Evolutionary conservation across 495 filamentous ascomycete species (phyloP).

Genomic region (Neurospora terricola): DNA sequence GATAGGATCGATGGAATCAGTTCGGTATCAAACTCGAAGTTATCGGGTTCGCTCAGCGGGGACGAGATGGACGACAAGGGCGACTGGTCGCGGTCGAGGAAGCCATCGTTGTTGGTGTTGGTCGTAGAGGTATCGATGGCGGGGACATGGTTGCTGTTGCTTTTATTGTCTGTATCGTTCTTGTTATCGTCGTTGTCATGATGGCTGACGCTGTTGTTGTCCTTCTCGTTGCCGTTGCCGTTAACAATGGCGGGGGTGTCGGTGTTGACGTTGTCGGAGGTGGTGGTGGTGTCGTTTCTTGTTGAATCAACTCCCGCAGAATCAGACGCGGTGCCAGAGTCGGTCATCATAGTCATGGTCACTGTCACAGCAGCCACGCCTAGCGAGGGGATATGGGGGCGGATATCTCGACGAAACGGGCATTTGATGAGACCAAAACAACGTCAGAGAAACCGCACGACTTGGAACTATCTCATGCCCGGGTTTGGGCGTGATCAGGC

Average conservation of each 20-base stretch:
- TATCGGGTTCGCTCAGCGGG: background rate
- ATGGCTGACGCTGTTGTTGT: background rate
- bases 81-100: background rate
- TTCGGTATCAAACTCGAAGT: background rate
- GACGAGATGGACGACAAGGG: background rate
- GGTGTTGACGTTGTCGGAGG: background rate
- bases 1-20: background rate
- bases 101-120: background rate
- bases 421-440: constrained; percentile 49
- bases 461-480: constrained; percentile 38
- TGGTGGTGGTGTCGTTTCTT: constrained; percentile 10
- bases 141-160: background rate
- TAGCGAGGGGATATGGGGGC: constrained; percentile 27
- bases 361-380: background rate
- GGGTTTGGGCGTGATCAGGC: constrained; percentile 55
- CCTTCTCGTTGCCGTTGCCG: background rate
- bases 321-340: constrained; percentile 4
- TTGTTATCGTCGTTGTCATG: background rate
- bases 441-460: constrained; percentile 53
- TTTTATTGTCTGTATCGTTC: background rate
- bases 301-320: background rate
- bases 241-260: background rate
- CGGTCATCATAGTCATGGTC: constrained; percentile 9
- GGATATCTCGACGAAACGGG: constrained; percentile 57
- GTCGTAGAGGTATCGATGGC: background rate